Conservation (phyloP, 176 grass and related monocot genomes). For the Ampelocalamus luodianensis region DNA sequence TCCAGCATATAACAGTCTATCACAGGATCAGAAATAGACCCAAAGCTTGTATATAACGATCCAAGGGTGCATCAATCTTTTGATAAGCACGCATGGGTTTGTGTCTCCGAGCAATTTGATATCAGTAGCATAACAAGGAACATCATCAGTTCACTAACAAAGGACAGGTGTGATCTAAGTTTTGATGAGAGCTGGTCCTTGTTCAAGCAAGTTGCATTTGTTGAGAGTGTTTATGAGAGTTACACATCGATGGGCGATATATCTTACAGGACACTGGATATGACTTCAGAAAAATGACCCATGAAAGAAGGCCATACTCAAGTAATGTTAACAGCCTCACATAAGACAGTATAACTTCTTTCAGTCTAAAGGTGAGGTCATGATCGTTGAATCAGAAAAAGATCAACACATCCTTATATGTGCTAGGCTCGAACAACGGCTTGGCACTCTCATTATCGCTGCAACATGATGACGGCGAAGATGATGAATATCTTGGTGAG, state of each 20-base stretch:
- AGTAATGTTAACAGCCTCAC: slow-evolving; percentile 82
- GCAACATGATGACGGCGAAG: slow-evolving; percentile 50
- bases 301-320: slow-evolving; percentile 92
- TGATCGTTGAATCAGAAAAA: slow-evolving; percentile 86
- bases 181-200: too few species aligned
- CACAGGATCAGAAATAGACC: too few species aligned
- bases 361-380: slow-evolving; percentile 79
- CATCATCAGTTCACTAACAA: too few species aligned
- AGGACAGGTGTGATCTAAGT: too few species aligned
- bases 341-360: slow-evolving; percentile 78
- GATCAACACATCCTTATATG: slow-evolving; percentile 78
- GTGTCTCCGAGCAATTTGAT: too few species aligned
- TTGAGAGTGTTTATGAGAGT: too few species aligned
- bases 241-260: slow-evolving; percentile 98
- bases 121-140: too few species aligned
- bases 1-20: too few species aligned
- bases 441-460: slow-evolving; percentile 57
- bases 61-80: too few species aligned
- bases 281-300: slow-evolving; percentile 96
- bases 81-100: too few species aligned
- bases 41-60: too few species aligned
- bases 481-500: slow-evolving; percentile 62
- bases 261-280: slow-evolving; percentile 95
- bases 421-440: slow-evolving; percentile 57
- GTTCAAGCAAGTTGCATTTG: too few species aligned